A percentile compares a stretch with the other conserved stretches of the same genome.
Evolutionary conservation across 768 basidiomycete species (phyloP).

Genomic region (Suillus bovinus): DNA sequence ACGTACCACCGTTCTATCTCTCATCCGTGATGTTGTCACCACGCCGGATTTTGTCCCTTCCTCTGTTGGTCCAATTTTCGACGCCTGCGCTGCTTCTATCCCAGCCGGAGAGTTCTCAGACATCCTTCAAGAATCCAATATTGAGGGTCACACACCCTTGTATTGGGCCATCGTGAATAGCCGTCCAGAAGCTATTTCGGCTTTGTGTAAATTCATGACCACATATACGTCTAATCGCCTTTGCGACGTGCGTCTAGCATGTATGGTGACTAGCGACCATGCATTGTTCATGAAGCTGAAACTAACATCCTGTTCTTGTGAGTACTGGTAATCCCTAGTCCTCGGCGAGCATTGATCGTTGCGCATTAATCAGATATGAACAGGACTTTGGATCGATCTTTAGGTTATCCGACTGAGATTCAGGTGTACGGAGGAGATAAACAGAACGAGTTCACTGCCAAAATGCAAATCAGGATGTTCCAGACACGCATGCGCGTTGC

Average conservation of each 20-base stretch:
- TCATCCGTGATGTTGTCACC: background rate
- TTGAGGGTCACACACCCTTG: background rate
- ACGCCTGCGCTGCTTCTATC: background rate
- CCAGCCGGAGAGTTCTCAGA: background rate
- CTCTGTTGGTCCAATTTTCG: background rate
- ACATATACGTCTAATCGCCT: background rate
- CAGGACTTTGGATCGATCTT: background rate
- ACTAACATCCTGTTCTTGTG: background rate
- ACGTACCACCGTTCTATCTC: background rate
- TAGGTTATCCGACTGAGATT: background rate
- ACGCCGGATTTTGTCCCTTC: background rate
- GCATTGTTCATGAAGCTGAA: background rate
- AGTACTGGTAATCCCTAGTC: background rate
- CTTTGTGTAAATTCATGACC: background rate
- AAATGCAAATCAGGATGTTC: background rate
- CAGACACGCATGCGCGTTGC: background rate
- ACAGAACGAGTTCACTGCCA: background rate
- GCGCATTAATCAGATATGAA: background rate
- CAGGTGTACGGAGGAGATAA: background rate
- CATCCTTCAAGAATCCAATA: background rate
- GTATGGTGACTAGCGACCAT: background rate
- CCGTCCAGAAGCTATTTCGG: background rate
- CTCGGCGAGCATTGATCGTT: background rate
- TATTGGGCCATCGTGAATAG: constrained; percentile 3
- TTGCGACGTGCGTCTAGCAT: background rate